Percentiles rank a stretch among this genome's conserved stretches.
Conservation (phyloP, 805 yeast genomes). For the Yarrowia bubula region DNA sequence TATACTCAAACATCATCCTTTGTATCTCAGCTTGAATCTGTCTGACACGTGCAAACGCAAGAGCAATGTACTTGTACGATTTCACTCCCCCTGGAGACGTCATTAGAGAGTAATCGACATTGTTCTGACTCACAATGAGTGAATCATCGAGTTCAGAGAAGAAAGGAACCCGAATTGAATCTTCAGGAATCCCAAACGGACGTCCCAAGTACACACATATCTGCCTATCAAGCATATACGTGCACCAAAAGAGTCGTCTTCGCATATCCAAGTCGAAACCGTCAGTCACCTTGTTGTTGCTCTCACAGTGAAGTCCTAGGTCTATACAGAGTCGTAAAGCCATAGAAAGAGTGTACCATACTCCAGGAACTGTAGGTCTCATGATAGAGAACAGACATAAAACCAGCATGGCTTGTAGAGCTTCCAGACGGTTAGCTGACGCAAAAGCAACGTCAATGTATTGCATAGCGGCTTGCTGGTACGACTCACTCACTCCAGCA, state of each 20-base stretch:
- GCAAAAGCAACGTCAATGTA: conserved; percentile 57
- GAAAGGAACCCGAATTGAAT: conserved; percentile 64
- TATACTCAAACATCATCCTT: conserved; percentile 64
- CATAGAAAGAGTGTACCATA: conserved; percentile 87
- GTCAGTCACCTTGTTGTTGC: conserved; percentile 24
- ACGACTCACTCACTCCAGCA: conserved; percentile 64
- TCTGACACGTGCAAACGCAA: conserved; percentile 67
- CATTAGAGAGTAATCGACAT: conserved; percentile 9
- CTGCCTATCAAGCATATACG: conserved; percentile 81
- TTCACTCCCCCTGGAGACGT: conserved; percentile 40
- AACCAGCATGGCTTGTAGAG: conserved; percentile 68
- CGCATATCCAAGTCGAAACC: conserved; percentile 54
- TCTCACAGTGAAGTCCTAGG: conserved; percentile 76
- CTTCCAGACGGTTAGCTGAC: conserved; percentile 62
- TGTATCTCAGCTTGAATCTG: conserved; percentile 76
- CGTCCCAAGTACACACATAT: conserved; percentile 82
- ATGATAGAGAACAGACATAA: conserved; percentile 71
- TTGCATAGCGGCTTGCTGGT: conserved; percentile 61
- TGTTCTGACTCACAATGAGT: conserved; percentile 35
- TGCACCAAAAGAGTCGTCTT: conserved; percentile 82
- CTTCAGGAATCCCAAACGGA: conserved; percentile 87
- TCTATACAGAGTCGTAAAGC: conserved; percentile 79
- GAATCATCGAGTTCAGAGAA: conserved; percentile 78
- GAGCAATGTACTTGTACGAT: conserved; percentile 65
- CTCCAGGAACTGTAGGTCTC: conserved; percentile 88